Conservation (phyloP, 177 flowering plant species). For the Vitis hybrid region DNA sequence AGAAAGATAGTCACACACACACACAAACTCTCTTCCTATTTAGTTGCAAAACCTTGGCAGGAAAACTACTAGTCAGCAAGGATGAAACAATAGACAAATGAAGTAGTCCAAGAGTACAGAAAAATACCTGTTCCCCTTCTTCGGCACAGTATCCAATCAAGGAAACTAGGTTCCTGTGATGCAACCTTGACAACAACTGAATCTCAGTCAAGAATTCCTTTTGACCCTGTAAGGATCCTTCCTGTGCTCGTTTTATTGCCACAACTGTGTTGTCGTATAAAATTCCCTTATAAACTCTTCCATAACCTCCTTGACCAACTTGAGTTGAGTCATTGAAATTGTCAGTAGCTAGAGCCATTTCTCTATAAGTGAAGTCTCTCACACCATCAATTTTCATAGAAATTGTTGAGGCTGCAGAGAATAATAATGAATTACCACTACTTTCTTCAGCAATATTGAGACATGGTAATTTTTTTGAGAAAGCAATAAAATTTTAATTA, state of each 20-base stretch:
- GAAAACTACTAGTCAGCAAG: too few species aligned
- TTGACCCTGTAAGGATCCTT: conserved; percentile 62
- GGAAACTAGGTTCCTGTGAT: conserved; percentile 65
- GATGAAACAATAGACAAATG: too few species aligned
- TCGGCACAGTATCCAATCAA: conserved; percentile 65
- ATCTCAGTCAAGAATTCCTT: conserved; percentile 66
- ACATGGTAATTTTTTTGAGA: too few species aligned
- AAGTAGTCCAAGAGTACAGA: too few species aligned
- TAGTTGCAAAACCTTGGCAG: too few species aligned
- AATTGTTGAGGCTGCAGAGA: conserved; percentile 1
- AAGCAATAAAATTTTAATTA: too few species aligned
- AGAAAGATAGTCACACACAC: too few species aligned
- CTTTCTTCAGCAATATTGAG: too few species aligned
- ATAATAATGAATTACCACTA: too few species aligned
- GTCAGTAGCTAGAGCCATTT: conserved; percentile 4
- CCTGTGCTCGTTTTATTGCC: conserved; percentile 70
- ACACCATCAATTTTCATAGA: conserved; percentile 9
- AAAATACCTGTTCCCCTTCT: conserved; percentile 25
- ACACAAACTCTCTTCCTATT: too few species aligned
- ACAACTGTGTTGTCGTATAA: conserved; percentile 50
- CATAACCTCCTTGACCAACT: conserved; percentile 58
- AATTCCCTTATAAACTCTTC: conserved; percentile 62
- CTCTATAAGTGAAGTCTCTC: neutral
- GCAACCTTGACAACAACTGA: conserved; percentile 56
- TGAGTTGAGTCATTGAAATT: conserved; percentile 5